phyloP scores from a whole-genome alignment of 2,329 filamentous ascomycete genomes.

The Hysterium pulicare region DNA sequence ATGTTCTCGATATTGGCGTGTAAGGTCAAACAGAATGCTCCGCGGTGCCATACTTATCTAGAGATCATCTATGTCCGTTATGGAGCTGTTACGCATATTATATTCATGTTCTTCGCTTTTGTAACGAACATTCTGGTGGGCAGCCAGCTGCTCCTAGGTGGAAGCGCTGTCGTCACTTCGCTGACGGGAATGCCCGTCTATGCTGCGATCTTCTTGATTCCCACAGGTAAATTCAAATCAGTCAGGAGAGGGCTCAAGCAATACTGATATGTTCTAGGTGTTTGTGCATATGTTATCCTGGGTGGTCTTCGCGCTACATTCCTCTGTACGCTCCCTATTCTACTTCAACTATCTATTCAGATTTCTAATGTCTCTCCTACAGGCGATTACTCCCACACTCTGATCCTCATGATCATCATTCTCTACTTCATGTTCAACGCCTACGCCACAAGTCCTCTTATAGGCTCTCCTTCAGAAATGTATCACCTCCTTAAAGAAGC shows the following conservation, averaged over 20 bases:
- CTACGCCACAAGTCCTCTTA: constrained; percentile 38
- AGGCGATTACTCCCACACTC: constrained; percentile 37
- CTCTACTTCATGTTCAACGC: constrained; percentile 45
- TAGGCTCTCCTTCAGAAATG: constrained; percentile 39
- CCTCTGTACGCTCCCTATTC: constrained; percentile 22
- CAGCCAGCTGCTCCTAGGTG: constrained; percentile 42
- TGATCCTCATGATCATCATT: constrained; percentile 44
- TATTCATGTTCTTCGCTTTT: constrained; percentile 42
- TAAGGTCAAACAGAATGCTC: constrained; percentile 42
- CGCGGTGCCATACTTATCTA: constrained; percentile 40
- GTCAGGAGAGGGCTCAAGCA: too few species aligned
- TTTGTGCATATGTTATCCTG: constrained; percentile 33
- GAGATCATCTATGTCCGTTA: constrained; percentile 43
- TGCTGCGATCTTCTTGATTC: constrained; percentile 44
- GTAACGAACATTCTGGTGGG: constrained; percentile 46
- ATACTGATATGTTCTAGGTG: constrained; percentile 24
- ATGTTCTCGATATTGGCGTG: constrained; percentile 44
- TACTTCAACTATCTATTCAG: too few species aligned
- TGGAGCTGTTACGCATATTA: constrained; percentile 35
- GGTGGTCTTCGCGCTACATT: constrained; percentile 43
- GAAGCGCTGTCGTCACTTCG: constrained; percentile 42
- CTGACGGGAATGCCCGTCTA: constrained; percentile 45
- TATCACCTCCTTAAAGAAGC: constrained; percentile 41
- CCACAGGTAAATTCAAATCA: constrained; percentile 29
- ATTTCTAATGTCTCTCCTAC: not conserved